Evolutionary conservation across 1,284 basidiomycete genomes (phyloP).

Genomic region (Puccinia triticina): DNA sequence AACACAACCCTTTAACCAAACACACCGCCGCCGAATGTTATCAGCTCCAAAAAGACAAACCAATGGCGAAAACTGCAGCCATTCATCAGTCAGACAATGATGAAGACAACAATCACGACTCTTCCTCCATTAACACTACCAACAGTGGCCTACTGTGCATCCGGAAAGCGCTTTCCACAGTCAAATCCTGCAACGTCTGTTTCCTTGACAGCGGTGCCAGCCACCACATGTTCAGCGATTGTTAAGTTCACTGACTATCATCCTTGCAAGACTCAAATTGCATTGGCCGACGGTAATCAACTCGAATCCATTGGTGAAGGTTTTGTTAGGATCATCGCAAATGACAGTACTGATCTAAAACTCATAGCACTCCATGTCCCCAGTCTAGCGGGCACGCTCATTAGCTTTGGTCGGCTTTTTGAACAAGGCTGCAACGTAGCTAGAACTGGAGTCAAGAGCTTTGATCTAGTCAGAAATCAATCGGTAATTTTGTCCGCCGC

Average conservation of each 20-base stretch:
- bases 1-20: neutral
- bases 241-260: neutral
- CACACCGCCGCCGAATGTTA: neutral
- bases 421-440: no score
- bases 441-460: no score
- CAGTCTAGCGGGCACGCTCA: no score
- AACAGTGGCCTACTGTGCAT: neutral
- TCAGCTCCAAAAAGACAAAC: neutral
- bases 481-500: no score
- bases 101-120: neutral
- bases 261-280: neutral
- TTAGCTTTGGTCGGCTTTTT: no score
- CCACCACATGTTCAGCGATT: conserved; percentile 5
- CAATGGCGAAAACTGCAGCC: neutral
- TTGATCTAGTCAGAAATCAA: no score
- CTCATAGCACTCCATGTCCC: no score
- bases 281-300: neutral
- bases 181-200: neutral
- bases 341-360: no score
- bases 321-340: no score
- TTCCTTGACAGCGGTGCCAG: neutral
- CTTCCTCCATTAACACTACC: neutral
- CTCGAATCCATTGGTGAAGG: no score
- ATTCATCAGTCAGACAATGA: no score
- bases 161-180: neutral